Base-by-base conservation (phyloP, 2,329 filamentous ascomycete genomes). In the Colletotrichum tropicale region DNA sequence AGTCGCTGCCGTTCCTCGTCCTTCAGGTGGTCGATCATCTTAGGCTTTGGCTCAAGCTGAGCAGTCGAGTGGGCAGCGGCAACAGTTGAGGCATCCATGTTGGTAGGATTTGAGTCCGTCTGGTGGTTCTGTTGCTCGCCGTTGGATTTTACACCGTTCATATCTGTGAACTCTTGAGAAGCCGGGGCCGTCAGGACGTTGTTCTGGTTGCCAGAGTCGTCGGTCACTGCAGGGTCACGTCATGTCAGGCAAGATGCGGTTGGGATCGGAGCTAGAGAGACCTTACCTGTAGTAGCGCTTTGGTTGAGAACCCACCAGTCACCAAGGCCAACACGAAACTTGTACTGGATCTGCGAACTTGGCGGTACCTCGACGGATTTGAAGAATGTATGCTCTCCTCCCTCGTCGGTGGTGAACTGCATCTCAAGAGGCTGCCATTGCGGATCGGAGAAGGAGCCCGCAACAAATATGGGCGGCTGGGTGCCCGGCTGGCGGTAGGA, bases 281-380 rank as follows among this genome's bases (percentile, higher is more conserved):
- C 76, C 88, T 78, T 86, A 94, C 93, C 88, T 70, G 88, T 91
- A 16, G 91, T 89, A 70, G 88, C 87, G 60, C 86, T 86, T 74
- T 94, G 91, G 78, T 95, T 91, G 61, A 94, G 83, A 28, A 92
- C 87, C 93, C 93, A 95, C 91, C 92, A 94, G 77, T 94, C 90
- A 64, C 91, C 91, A 24, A 88, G 82, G 12, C 93, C 93, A 43
- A 94, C 86, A 34, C 93, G 90, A 79, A 96, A 94, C 83, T 95
- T 96, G 88, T 95, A 96, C 80, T 94, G 92, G 78, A 95, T 91
- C 73, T 91, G 89, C 62, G 90, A 88, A 26, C 89, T 90, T 26
- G 89, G 86, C 21, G 90, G 86, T 9, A 90, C 87, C 43, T 88
- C 82, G 60, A 95, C 86, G 1, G 87, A 83, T 74, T 91, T 91